Evolutionary conservation across 2,329 filamentous ascomycete species (phyloP).

Genomic region (Lizonia empirigonia): DNA sequence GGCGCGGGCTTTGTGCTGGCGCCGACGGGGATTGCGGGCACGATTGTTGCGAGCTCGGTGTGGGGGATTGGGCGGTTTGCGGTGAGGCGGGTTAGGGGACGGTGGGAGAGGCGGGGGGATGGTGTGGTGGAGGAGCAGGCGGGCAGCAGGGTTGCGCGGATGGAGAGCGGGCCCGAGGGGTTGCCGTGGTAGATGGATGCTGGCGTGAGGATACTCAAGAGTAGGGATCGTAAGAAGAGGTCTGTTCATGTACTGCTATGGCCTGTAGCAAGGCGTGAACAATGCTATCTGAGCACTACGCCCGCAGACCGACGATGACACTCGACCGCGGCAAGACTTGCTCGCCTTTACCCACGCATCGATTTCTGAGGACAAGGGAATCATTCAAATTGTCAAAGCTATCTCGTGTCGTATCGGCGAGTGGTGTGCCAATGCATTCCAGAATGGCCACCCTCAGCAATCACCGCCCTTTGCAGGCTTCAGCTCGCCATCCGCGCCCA

Average conservation of each 20-base stretch:
- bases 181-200: slow-evolving; percentile 38
- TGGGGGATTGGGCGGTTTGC: slow-evolving; percentile 50
- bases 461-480: not conserved
- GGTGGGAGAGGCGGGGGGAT: slow-evolving; percentile 32
- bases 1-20: slow-evolving; percentile 52
- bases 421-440: not conserved
- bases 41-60: slow-evolving; percentile 44
- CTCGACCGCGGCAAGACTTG: too few relatives aligned
- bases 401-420: not conserved
- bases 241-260: too few relatives aligned
- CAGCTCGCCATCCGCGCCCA: slow-evolving; percentile 10
- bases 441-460: not conserved
- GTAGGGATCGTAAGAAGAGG: too few relatives aligned
- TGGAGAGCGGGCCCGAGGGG: slow-evolving; percentile 25
- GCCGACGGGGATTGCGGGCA: slow-evolving; percentile 50
- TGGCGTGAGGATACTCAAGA: too few relatives aligned
- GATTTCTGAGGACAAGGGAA: too few relatives aligned
- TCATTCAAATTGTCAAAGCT: too few relatives aligned
- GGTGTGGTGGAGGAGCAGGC: slow-evolving; percentile 22
- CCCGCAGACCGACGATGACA: too few relatives aligned
- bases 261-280: too few relatives aligned
- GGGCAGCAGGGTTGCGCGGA: slow-evolving; percentile 7
- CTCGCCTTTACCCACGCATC: too few relatives aligned
- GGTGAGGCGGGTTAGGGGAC: slow-evolving; percentile 40
- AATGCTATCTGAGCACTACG: too few relatives aligned